Conservation (phyloP, 176 grass and related monocot species). For the Areca catechu region DNA sequence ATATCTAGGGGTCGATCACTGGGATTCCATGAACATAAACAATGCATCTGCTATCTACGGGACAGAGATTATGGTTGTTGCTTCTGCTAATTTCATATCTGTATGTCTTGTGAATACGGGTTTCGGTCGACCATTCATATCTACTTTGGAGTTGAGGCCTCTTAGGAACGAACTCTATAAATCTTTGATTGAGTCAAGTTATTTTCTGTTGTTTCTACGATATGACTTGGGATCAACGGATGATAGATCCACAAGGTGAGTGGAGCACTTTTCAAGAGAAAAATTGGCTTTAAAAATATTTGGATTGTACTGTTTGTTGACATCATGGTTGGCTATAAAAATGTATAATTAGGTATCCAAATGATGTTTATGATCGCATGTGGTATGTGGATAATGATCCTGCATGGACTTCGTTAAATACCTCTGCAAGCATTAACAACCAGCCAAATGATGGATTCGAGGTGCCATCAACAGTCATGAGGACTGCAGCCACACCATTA, state of each 20-base stretch:
- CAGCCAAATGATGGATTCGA: slow-evolving; percentile 3
- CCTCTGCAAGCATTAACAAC: neutral
- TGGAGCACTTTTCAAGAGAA: too few species aligned
- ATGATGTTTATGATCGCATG: slow-evolving; percentile 39
- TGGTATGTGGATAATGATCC: slow-evolving; percentile 17
- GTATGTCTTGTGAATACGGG: slow-evolving; percentile 41
- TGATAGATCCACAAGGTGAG: neutral
- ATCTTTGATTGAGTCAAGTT: slow-evolving; percentile 27
- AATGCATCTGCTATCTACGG: neutral
- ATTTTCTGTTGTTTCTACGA: slow-evolving; percentile 14
- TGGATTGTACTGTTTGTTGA: too few species aligned
- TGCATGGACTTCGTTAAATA: slow-evolving; percentile 3
- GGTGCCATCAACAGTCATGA: slow-evolving; percentile 25
- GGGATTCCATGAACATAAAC: slow-evolving; percentile 19
- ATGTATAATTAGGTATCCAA: slow-evolving; percentile 25
- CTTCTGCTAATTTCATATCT: slow-evolving; percentile 32
- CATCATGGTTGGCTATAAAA: too few species aligned
- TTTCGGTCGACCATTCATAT: slow-evolving; percentile 45
- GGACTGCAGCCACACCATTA: slow-evolving; percentile 13
- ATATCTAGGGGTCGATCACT: slow-evolving; percentile 36
- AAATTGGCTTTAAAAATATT: too few species aligned
- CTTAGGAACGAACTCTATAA: slow-evolving; percentile 22
- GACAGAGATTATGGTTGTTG: slow-evolving; percentile 32
- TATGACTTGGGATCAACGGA: neutral
- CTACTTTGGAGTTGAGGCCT: slow-evolving; percentile 32